These are phyloP conservation scores for Dioscorea dumetorum DNA, from an alignment of 106 monocot genomes.

Conservation along the genomic window DNA sequence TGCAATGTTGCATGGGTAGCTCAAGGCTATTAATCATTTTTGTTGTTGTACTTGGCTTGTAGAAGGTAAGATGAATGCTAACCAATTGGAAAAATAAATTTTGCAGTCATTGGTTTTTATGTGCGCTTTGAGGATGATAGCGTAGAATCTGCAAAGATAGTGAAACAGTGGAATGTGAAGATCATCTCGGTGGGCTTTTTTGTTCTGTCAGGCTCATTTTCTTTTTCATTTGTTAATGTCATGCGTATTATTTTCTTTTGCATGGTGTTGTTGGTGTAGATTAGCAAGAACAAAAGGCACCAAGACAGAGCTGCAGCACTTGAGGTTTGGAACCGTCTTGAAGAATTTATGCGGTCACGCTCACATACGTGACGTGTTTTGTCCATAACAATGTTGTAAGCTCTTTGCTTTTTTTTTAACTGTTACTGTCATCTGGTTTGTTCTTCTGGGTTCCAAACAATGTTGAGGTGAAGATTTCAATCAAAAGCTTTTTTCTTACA, in stretches of 20 bases:
- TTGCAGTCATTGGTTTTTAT: conserved; percentile 84
- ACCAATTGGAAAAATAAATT: background rate
- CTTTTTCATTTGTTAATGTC: conserved; percentile 5
- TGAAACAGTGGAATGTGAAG: conserved; percentile 99
- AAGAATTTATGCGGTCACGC: conserved; percentile 78
- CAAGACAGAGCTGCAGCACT: conserved; percentile 97
- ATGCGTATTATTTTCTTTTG: background rate
- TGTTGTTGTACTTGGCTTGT: too few species aligned
- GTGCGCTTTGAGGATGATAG: conserved; percentile 98
- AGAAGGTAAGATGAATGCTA: too few species aligned
- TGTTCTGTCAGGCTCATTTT: background rate
- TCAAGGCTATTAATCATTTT: too few species aligned
- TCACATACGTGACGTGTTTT: conserved; percentile 44
- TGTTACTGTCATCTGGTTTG: too few species aligned
- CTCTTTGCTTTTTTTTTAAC: background rate
- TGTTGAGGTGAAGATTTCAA: too few species aligned
- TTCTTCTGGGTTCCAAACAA: too few species aligned
- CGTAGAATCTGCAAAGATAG: conserved; percentile 86
- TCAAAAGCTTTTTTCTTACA: too few species aligned
- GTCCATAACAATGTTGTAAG: background rate
- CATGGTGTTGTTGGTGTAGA: conserved; percentile 27
- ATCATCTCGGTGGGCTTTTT: conserved; percentile 71
- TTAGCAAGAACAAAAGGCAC: conserved; percentile 98
- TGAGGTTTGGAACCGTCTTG: conserved; percentile 94
- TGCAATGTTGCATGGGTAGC: too few species aligned